A percentile compares a stretch with the other conserved stretches of the same genome.
phyloP scores from a whole-genome alignment of 2,329 filamentous ascomycete species.

The Nigrograna mackinnonii region DNA sequence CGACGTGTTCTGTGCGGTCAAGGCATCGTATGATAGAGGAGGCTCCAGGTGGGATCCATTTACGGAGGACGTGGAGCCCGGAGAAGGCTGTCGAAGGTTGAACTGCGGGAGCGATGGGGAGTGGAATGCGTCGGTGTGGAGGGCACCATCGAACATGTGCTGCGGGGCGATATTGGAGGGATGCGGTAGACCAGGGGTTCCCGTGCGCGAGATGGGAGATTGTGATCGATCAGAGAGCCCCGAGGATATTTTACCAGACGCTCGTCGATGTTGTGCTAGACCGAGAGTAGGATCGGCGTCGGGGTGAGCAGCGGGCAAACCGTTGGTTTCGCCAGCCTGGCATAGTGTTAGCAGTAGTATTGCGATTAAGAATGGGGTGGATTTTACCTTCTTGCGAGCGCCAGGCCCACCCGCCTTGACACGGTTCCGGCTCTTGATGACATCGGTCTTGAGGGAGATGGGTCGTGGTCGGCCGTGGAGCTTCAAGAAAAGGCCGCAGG shows the following conservation, averaged over 20 bases:
- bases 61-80: slow-evolving; percentile 60
- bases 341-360: slow-evolving; percentile 10
- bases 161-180: slow-evolving; percentile 71
- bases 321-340: slow-evolving; percentile 51
- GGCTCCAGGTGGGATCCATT: slow-evolving; percentile 68
- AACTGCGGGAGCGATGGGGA: slow-evolving; percentile 50
- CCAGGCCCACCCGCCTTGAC: slow-evolving; percentile 86
- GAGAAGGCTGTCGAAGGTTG: slow-evolving; percentile 54
- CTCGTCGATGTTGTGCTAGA: slow-evolving; percentile 64
- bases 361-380: not conserved
- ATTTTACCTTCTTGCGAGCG: slow-evolving; percentile 77
- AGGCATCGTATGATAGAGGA: slow-evolving; percentile 77
- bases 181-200: slow-evolving; percentile 73
- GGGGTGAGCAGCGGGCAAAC: slow-evolving; percentile 58
- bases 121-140: slow-evolving; percentile 73
- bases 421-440: slow-evolving; percentile 98
- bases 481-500: slow-evolving; percentile 96
- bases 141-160: slow-evolving; percentile 75
- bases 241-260: slow-evolving; percentile 73
- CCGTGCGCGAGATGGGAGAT: slow-evolving; percentile 78
- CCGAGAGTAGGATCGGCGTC: slow-evolving; percentile 60
- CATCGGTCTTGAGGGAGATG: slow-evolving; percentile 97
- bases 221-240: slow-evolving; percentile 75
- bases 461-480: slow-evolving; percentile 90
- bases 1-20: slow-evolving; percentile 78